Percentiles rank a stretch among this genome's conserved stretches.
Conservation (phyloP, 78 protist species). For the Pigoraptor vietnamica region DNA sequence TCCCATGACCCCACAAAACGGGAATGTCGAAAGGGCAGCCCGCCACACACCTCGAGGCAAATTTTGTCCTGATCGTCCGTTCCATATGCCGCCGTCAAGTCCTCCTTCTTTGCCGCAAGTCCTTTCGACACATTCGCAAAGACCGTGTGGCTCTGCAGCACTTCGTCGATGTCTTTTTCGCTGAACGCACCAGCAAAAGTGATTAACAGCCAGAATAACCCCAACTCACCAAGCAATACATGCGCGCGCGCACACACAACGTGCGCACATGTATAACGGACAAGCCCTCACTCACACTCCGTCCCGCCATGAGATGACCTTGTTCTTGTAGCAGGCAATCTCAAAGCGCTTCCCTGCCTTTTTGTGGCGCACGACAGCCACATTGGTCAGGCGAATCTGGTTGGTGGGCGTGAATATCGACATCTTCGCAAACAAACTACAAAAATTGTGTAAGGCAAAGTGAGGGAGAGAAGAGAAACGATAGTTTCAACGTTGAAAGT, state of each 20-base stretch:
- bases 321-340: conserved; percentile 89
- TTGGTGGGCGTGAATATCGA: conserved; percentile 73
- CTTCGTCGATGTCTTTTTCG: conserved; percentile 89
- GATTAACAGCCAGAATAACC: not conserved
- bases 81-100: conserved; percentile 61
- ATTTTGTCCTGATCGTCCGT: conserved; percentile 37
- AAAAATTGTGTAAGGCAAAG: too few relatives aligned
- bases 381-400: conserved; percentile 83
- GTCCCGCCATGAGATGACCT: conserved; percentile 72
- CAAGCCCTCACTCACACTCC: conserved; percentile 53
- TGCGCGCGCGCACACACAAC: not conserved
- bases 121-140: conserved; percentile 91
- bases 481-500: too few relatives aligned
- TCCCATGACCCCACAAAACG: too few relatives aligned
- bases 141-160: conserved; percentile 78
- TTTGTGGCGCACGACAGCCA: conserved; percentile 82
- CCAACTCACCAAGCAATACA: not conserved
- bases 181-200: not conserved
- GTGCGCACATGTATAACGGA: not conserved
- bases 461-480: too few relatives aligned
- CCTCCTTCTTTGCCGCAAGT: conserved; percentile 67
- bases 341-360: conserved; percentile 79
- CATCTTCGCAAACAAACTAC: conserved; percentile 13
- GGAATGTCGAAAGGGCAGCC: not conserved
- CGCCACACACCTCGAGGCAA: not conserved